Percentiles rank a stretch among this genome's conserved stretches.
Conservation (phyloP, 805 yeast genomes). For the Teunomyces lycoperdinae region DNA sequence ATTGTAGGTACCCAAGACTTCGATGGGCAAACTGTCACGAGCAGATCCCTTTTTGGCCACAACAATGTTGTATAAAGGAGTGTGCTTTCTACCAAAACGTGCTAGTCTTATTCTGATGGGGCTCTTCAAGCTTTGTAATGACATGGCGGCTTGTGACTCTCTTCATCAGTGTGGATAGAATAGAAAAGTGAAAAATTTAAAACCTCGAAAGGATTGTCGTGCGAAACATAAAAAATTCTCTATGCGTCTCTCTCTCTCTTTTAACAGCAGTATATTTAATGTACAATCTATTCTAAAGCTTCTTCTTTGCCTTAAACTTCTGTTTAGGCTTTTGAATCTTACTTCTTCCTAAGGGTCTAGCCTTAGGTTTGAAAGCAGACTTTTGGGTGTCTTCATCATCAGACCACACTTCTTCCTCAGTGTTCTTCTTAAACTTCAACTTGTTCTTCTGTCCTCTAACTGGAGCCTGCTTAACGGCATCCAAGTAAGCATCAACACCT, state of each 20-base stretch:
- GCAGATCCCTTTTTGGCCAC: conserved; percentile 76
- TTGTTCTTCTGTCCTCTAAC: conserved; percentile 90
- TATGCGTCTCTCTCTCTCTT: background rate
- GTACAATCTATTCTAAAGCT: conserved; percentile 36
- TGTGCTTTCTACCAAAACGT: conserved; percentile 84
- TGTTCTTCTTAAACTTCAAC: conserved; percentile 76
- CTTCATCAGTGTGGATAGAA: background rate
- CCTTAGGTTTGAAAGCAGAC: conserved; percentile 8
- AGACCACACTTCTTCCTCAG: conserved; percentile 45
- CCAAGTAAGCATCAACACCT: conserved; percentile 89
- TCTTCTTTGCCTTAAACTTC: conserved; percentile 58
- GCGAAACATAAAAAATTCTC: background rate
- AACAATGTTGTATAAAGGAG: conserved; percentile 89
- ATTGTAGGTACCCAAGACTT: conserved; percentile 91
- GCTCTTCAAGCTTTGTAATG: conserved; percentile 47
- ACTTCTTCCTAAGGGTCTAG: conserved; percentile 17
- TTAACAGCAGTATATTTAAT: background rate
- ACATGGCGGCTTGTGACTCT: background rate
- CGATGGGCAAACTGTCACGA: conserved; percentile 86
- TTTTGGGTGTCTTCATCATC: conserved; percentile 42
- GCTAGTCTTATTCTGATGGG: conserved; percentile 86
- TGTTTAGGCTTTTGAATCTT: conserved; percentile 40
- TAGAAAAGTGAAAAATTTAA: background rate
- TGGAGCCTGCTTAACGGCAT: conserved; percentile 91
- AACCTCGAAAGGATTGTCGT: background rate